Evolutionary conservation across 2,329 filamentous ascomycete species (phyloP), one percentile per base, ranked within the genome.

Genomic region (Penicillium nordicum): DNA sequence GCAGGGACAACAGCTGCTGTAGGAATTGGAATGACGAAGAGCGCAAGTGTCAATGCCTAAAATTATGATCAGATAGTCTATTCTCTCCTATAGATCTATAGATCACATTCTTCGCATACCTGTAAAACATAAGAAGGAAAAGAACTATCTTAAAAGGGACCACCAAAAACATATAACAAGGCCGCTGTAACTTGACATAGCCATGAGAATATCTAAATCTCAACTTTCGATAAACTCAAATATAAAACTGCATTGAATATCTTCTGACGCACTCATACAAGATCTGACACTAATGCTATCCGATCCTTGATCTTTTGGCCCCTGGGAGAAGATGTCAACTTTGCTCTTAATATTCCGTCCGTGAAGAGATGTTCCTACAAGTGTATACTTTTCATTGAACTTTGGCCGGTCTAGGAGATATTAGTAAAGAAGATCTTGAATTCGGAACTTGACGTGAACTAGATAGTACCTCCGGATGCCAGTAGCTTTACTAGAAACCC

Each of bases 1-100:
- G 78, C 77, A 42, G 78, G 79, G 11, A 73, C 74, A 8, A 80
- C 78, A 3, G 75, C 73, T 25, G 76, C 76, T 6, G 65, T 67
- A 25, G 66, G 73, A 9, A 75, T 73, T 30, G 75, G 76, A 44
- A 65, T 79, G 54, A 74, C 75, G 0, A 72, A 70, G 61, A 60
- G 65, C 42, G 70, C 71, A 40, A 75, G 72, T 57, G 71, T 76
- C 0, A 73, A 72, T 62, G 65, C 53, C 4, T 58, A 55, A 34
- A 5, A n/a, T 30, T 12, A 11, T 23, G 11, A 3, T n/a, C 23
- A 5, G 8, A n/a, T 25, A 16, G 14, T 43, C 4, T 23, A 4
- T 41, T 23, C 1, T 23, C 8, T 25, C 3, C 5, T 30, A 27
- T 30, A 49, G 34, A 14, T 9, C 6, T 1, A 41, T 23, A 30